Percentiles rank a stretch among this genome's conserved stretches.
phyloP scores from a whole-genome alignment of 1,284 basidiomycete species.

The Phlebopus sp. region DNA sequence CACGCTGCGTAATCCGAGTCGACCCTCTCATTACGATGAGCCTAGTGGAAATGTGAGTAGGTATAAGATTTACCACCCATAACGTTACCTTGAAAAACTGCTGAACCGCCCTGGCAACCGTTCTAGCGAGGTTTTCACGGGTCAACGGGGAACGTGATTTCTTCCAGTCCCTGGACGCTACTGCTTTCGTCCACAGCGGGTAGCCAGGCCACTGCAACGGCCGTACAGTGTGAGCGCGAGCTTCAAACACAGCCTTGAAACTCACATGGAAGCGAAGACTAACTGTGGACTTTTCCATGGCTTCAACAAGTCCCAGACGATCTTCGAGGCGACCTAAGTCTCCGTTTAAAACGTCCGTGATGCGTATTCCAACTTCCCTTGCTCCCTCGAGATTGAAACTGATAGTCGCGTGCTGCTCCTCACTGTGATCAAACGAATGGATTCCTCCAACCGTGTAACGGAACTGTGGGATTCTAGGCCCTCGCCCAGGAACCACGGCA shows the following conservation, averaged over 20 bases:
- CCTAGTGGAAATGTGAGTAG: conserved; percentile 14
- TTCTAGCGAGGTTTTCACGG: conserved; percentile 39
- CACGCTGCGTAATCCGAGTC: conserved; percentile 17
- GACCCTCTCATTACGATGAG: conserved; percentile 11
- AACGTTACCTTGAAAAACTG: conserved; percentile 36
- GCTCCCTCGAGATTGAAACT: conserved; percentile 21
- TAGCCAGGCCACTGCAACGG: conserved; percentile 33
- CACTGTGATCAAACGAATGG: neutral
- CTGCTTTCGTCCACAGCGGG: conserved; percentile 24
- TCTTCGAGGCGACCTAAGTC: conserved; percentile 14
- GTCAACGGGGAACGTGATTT: conserved; percentile 29
- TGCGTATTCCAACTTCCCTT: conserved; percentile 18
- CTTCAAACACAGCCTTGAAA: neutral
- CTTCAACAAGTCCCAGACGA: conserved; percentile 13
- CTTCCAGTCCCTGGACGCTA: conserved; percentile 31
- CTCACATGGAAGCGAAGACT: conserved; percentile 28
- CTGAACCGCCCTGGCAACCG: conserved; percentile 37
- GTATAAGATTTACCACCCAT: neutral
- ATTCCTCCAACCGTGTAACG: conserved; percentile 20
- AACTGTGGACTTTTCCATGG: conserved; percentile 27
- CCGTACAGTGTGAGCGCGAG: neutral
- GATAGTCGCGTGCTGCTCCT: conserved; percentile 8
- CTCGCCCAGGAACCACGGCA: conserved; percentile 14
- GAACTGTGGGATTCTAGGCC: conserved; percentile 21
- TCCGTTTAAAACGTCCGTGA: conserved; percentile 21